Base-by-base conservation (phyloP, 2,329 filamentous ascomycete genomes). In the Penicillium janthinellum region DNA sequence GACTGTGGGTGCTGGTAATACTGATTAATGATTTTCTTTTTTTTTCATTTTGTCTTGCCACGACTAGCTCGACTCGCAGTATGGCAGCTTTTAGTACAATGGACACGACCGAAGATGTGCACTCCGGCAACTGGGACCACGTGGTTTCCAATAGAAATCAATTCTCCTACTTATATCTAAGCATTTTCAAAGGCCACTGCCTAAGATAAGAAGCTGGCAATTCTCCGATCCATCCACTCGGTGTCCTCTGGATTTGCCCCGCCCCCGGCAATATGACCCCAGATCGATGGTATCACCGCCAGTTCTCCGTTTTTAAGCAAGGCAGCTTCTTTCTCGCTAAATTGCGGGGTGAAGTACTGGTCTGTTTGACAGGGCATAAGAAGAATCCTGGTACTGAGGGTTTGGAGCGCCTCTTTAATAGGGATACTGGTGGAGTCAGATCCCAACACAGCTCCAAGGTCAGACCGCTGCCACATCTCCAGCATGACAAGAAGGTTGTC, bases 391-490 rank as follows among this genome's bases (percentile, higher is more conserved):
- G 69, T 57, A 45, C 57, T 63, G 37, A 76, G 64, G 3, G 45
- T 54, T 35, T 57, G 34, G 3, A 75, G 59, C 25, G 71, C 67
- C 6, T 52, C 4, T 38, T 52, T 20, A 14, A 52, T 28, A 7
- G 49, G 49, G 1, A 52, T 7, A 3, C 25, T 65, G 63, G 37
- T 48, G 51, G n/a, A 59, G 42, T 34, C 54, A 63, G 61, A 39
- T 69, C 57, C 61, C 14, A 62, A 51, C 0, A 67, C 66, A 14
- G 60, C 64, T 1, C 78, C 67, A 47, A 82, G 68, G 53, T 79
- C 78, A 37, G 67, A 71, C 28, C 65, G 67, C 63, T 83, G 79
- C 81, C 81, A 82, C 78, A 80, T 81, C 10, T 71, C 59, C 17
- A 79, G 67, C 68, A 78, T 72, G 1, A 69, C 66, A 1, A 82